Evolutionary conservation across 2,329 filamentous ascomycete species (phyloP), one percentile per base, ranked within the genome.

Genomic region (Talaromyces sp.): DNA sequence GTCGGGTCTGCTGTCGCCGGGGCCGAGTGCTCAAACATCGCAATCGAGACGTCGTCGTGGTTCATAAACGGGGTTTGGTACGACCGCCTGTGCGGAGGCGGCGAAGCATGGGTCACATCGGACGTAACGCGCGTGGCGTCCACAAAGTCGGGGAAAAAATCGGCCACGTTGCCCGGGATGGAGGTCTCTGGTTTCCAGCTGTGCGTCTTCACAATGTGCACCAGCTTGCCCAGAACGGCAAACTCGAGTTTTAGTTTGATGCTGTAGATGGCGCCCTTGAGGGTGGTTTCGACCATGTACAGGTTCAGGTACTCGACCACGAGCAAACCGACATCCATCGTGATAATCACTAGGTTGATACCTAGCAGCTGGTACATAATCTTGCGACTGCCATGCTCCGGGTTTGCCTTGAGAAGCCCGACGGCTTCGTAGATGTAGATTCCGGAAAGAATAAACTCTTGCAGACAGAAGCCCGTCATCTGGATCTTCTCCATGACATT

Each of bases 401-500:
- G 74, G 61, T 82, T 77, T 10, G 79, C 65, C 8, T 76, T 76
- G 57, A 84, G 73, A 59, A 84, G 76, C 78, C 76, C 78, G 60
- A 81, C 69, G 0, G 83, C 82, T 64, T 84, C 81, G 68, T 72
- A 73, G 59, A 86, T 83, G 67, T 84, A 85, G 21, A 83, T 71
- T 0, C 74, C 73, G 0, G 82, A 84, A 55, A 85, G 77, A 62
- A 83, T 74, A 56, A 81, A 75, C 61, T 85, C 83, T 65, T 85
- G 83, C 13, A 84, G 58, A 64, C 81, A 84, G 66, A 85, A 85
- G 8, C 82, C 74, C 6, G 80, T 81, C 68, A 85, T 80, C 66
- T 85, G 82, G 19, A 85, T 76, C 67, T 82, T 81, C 64, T 85
- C 83, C 73, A 82, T 78, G 35, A 79, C 66, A 50, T 77, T 75